These are phyloP conservation scores for Maudiozyma barnettii DNA, from an alignment of 805 yeast genomes.

Conservation along the genomic window DNA sequence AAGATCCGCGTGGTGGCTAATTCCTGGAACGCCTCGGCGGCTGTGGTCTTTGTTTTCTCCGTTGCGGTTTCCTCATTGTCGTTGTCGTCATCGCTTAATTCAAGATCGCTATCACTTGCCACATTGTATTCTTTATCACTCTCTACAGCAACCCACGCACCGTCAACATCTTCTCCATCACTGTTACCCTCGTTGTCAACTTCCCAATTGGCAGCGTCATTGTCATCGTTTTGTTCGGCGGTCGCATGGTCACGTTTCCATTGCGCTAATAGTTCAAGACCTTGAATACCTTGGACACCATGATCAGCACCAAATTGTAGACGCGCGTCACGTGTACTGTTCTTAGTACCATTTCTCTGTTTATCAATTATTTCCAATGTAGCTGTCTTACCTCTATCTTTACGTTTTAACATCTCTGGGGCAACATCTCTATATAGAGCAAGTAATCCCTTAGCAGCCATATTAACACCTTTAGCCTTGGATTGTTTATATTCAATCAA, in stretches of 20 bases:
- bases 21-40: constrained; percentile 39
- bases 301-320: constrained; percentile 60
- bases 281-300: constrained; percentile 69
- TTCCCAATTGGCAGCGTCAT: constrained; percentile 55
- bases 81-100: constrained; percentile 16
- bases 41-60: constrained; percentile 16
- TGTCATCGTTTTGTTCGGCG: constrained; percentile 45
- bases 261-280: constrained; percentile 78
- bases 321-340: constrained; percentile 14
- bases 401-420: constrained; percentile 84
- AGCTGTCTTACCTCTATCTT: constrained; percentile 90
- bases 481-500: constrained; percentile 85
- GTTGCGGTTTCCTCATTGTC: constrained; percentile 13
- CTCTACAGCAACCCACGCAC: constrained; percentile 87
- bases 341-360: constrained; percentile 36
- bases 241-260: constrained; percentile 52
- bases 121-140: constrained; percentile 68
- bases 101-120: constrained; percentile 41
- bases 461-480: constrained; percentile 85
- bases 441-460: constrained; percentile 86
- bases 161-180: constrained; percentile 46
- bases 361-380: constrained; percentile 67
- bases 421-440: constrained; percentile 87
- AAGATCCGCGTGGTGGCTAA: constrained; percentile 67
- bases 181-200: constrained; percentile 43